Evolutionary conservation across 805 yeast species (phyloP).

Genomic region (Priceomyces melissophilus): DNA sequence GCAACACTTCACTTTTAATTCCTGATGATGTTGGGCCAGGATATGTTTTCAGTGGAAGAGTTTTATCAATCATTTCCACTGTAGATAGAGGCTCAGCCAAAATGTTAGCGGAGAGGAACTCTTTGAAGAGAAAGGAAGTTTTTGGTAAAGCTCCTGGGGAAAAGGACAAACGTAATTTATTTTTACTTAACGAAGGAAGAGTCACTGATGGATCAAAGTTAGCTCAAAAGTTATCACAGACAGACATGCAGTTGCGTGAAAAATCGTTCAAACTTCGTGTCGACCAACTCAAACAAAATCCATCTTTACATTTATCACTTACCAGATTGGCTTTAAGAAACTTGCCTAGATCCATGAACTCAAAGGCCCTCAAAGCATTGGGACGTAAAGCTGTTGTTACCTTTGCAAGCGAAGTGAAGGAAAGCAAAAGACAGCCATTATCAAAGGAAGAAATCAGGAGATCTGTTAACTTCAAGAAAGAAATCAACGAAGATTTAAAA

Average conservation of each 20-base stretch:
- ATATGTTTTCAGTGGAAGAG: slow-evolving; percentile 91
- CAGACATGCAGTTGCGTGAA: slow-evolving; percentile 85
- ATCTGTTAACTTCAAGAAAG: slow-evolving; percentile 65
- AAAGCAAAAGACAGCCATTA: slow-evolving; percentile 72
- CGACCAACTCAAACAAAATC: slow-evolving; percentile 86
- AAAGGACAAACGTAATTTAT: slow-evolving; percentile 81
- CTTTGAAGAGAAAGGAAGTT: slow-evolving; percentile 66
- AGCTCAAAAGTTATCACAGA: slow-evolving; percentile 60
- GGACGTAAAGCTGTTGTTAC: slow-evolving; percentile 94
- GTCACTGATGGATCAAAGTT: slow-evolving; percentile 76
- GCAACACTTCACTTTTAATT: slow-evolving; percentile 62
- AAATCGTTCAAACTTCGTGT: slow-evolving; percentile 82
- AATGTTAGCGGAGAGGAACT: slow-evolving; percentile 66
- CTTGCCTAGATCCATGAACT: slow-evolving; percentile 87
- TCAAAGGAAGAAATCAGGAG: slow-evolving; percentile 85
- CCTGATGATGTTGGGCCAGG: slow-evolving; percentile 89
- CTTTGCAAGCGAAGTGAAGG: slow-evolving; percentile 85
- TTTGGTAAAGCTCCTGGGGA: slow-evolving; percentile 79
- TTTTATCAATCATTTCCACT: slow-evolving; percentile 77
- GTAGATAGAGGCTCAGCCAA: slow-evolving; percentile 84
- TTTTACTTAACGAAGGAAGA: slow-evolving; percentile 89
- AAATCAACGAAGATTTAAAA: slow-evolving; percentile 24
- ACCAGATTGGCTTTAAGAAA: slow-evolving; percentile 94
- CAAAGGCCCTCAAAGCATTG: slow-evolving; percentile 81
- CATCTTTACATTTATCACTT: slow-evolving; percentile 86